Base-by-base conservation (phyloP, 2,329 filamentous ascomycete species). In the Onygenales sp. region DNA sequence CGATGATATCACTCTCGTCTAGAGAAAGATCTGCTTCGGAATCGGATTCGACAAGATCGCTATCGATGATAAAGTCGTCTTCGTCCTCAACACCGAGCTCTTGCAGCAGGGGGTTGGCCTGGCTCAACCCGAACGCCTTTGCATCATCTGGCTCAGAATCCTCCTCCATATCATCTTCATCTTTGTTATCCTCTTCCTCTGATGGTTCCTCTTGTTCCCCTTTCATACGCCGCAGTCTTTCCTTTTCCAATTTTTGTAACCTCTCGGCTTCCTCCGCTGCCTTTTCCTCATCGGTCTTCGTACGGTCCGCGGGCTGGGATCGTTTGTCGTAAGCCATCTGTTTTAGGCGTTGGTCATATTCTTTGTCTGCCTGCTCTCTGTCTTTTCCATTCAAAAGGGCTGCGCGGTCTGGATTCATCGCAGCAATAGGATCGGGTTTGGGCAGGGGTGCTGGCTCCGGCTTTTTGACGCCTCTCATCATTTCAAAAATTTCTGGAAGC, bases 41-140 rank as follows among this genome's bases (percentile, higher is more conserved):
- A 39, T 84, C 87, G 60, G 85, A 91, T 10, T 90, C 90, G 36
- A 96, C 80, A 13, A 97, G 78, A 64, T 95, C 86, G 57, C 93
- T 88, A 55, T 97, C 92, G 57, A 96, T 84, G 31, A 92, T 67
- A 63, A 97, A 97, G 61, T 96, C 89, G 62, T 97, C 92, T 66
- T 97, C 92, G 61, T 96, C 92, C 59, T 95, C 90, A 36, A 95
- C 85, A 5, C 84, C 87, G 14, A 90, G 63, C 27, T 75, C 71
- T 39, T 66, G 64, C 56, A 58, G 66, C 60, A 64, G 66, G 42
- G 63, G 64, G 31, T 63, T 62, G 44, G 64, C 69, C 54, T 85
- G 79, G 7, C 81, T 82, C 35, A 85, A 70, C 1, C 82, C 82
- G 63, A 85, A 85, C 49, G 77, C 75, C 48, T 75, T 78, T 11